Percentiles rank a stretch among this genome's conserved stretches.
These are phyloP conservation scores for Crotalaria pallida DNA, from an alignment of 306 rosid species.

Conservation along the genomic window DNA sequence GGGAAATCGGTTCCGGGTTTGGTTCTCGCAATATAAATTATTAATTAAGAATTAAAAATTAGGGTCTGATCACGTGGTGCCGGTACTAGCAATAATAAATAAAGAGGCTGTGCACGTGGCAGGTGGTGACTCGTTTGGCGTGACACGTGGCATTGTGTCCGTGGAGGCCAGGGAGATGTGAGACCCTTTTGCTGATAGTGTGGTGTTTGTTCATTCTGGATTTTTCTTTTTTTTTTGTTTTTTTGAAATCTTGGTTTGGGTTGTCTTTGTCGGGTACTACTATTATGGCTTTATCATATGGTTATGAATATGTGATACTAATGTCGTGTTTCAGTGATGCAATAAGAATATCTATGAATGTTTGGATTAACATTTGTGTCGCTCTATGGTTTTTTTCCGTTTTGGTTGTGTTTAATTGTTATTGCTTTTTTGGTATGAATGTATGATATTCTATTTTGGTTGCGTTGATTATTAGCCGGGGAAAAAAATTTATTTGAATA, in stretches of 20 bases:
- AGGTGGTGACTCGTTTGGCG: not conserved
- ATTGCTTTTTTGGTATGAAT: no score
- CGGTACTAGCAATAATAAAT: not conserved
- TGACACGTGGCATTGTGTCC: not conserved
- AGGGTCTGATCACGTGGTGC: conserved; percentile 16
- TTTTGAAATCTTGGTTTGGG: not conserved
- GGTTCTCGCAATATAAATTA: conserved; percentile 63
- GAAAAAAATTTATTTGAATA: no score
- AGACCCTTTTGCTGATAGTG: not conserved
- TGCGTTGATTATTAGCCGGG: no score
- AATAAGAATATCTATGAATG: conserved; percentile 30
- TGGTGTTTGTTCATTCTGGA: not conserved
- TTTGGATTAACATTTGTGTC: not conserved
- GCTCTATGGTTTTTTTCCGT: no score
- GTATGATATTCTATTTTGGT: no score
- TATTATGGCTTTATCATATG: conserved; percentile 28
- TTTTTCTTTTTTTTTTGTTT: not conserved
- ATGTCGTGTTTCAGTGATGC: conserved; percentile 13
- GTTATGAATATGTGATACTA: conserved; percentile 13
- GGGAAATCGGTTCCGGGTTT: conserved; percentile 95
- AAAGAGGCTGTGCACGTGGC: conserved; percentile 30
- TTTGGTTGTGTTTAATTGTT: no score
- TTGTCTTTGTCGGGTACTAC: conserved; percentile 20
- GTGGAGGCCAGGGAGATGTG: conserved; percentile 23
- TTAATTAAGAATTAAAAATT: not conserved